These are phyloP conservation scores for Jatropha multifida DNA, from an alignment of 441 rosid genomes.

Conservation along the genomic window DNA sequence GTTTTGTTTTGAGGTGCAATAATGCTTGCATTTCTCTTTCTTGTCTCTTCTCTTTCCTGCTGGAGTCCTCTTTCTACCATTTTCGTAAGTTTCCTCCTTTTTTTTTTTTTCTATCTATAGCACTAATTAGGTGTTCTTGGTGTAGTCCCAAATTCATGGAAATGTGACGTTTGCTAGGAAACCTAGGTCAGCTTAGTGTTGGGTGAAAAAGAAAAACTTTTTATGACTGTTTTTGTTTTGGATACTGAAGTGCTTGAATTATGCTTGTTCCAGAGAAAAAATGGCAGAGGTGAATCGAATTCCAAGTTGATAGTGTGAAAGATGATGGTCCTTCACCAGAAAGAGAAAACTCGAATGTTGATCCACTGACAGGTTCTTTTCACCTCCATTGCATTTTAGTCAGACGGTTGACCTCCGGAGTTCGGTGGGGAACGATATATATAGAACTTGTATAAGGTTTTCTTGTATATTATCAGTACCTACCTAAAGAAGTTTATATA, in stretches of 20 bases:
- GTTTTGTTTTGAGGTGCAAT: background rate
- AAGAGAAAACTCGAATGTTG: constrained; percentile 16
- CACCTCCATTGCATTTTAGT: constrained; percentile 5
- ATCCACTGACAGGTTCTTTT: constrained; percentile 17
- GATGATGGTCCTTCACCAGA: constrained; percentile 7
- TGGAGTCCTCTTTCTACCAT: background rate
- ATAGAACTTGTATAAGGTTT: constrained; percentile 25
- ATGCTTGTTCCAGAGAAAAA: constrained; percentile 67
- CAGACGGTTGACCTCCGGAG: background rate
- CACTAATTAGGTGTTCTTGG: background rate
- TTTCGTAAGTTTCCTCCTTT: background rate
- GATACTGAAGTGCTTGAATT: constrained; percentile 4
- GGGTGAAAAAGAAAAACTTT: too few species aligned
- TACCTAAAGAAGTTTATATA: constrained; percentile 10
- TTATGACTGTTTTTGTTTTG: background rate
- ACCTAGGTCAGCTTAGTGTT: too few species aligned
- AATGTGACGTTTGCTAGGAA: too few species aligned
- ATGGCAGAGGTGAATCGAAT: constrained; percentile 77
- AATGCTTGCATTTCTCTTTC: background rate
- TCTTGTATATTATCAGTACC: constrained; percentile 37
- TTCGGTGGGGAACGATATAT: constrained; percentile 14
- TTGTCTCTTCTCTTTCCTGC: background rate
- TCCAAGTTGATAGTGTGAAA: background rate
- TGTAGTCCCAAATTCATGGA: too few species aligned
- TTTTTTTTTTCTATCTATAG: background rate